Evolutionary conservation across 208 protist species (phyloP).

Genomic region (Acanthamoeba triangularis): DNA sequence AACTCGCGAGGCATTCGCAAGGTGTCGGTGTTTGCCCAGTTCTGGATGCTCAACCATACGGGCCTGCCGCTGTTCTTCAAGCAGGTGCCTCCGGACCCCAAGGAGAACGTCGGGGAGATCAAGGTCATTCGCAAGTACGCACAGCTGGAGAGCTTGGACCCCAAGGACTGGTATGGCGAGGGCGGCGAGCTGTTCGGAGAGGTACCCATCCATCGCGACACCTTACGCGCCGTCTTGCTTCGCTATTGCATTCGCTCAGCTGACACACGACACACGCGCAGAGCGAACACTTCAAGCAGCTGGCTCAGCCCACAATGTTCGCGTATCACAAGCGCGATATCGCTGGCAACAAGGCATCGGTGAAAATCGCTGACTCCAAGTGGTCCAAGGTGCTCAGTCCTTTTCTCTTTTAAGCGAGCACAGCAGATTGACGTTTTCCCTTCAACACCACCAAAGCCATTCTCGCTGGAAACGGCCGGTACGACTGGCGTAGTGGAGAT

Average conservation of each 20-base stretch:
- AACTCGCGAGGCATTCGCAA: conserved; percentile 50
- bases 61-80: conserved; percentile 71
- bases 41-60: conserved; percentile 77
- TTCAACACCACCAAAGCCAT: not conserved
- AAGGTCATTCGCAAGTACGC: conserved; percentile 37
- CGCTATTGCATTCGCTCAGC: not conserved
- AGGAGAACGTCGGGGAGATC: conserved; percentile 11
- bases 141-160: conserved; percentile 44
- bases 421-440: not conserved
- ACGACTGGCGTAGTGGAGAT: conserved; percentile 64
- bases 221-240: not conserved
- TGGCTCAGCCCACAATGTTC: conserved; percentile 69
- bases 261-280: not conserved
- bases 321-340: conserved; percentile 71
- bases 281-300: conserved; percentile 40
- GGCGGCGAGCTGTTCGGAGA: conserved; percentile 58
- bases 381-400: conserved; percentile 67
- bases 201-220: not conserved
- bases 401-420: not conserved
- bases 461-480: conserved; percentile 65
- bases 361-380: conserved; percentile 63
- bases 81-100: conserved; percentile 55
- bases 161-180: conserved; percentile 73
- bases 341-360: conserved; percentile 69
- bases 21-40: conserved; percentile 65